Evolutionary conservation across 768 basidiomycete species (phyloP).

Genomic region (Agrocybe chaxingu): DNA sequence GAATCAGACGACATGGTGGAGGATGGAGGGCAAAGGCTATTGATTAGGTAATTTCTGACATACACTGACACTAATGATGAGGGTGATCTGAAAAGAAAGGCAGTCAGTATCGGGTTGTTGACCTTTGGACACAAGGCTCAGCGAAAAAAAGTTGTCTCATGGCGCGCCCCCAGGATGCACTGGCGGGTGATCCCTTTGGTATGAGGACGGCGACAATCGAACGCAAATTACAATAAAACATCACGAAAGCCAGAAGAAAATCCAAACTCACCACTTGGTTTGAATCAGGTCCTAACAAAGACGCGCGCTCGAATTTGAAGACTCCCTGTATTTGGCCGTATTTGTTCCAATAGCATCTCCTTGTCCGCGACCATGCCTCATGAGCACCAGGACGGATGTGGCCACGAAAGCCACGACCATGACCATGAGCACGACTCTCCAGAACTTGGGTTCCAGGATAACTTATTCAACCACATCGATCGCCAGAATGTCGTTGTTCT

Average conservation of each 20-base stretch:
- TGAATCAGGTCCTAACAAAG: background rate
- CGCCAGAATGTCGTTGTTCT: conserved; percentile 76
- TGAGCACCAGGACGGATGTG: conserved; percentile 53
- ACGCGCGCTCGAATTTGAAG: background rate
- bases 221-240: conserved; percentile 87
- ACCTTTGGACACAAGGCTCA: conserved; percentile 31
- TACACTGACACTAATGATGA: background rate
- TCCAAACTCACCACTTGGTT: conserved; percentile 11
- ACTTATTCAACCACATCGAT: conserved; percentile 75
- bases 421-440: conserved; percentile 57
- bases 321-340: conserved; percentile 9
- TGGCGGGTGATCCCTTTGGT: conserved; percentile 78
- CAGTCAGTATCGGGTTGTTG: conserved; percentile 15
- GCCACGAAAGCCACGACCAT: conserved; percentile 56
- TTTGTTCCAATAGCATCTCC: conserved; percentile 6
- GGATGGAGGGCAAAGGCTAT: background rate
- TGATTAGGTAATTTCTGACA: conserved; percentile 18
- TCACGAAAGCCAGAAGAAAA: conserved; percentile 27
- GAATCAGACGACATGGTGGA: background rate
- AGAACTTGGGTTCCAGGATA: conserved; percentile 60
- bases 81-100: background rate
- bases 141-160: conserved; percentile 67
- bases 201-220: conserved; percentile 59
- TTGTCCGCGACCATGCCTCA: conserved; percentile 44
- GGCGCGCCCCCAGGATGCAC: conserved; percentile 62